Base-by-base conservation (phyloP, 495 filamentous ascomycete species). In the Clavariopsis aquatica region DNA sequence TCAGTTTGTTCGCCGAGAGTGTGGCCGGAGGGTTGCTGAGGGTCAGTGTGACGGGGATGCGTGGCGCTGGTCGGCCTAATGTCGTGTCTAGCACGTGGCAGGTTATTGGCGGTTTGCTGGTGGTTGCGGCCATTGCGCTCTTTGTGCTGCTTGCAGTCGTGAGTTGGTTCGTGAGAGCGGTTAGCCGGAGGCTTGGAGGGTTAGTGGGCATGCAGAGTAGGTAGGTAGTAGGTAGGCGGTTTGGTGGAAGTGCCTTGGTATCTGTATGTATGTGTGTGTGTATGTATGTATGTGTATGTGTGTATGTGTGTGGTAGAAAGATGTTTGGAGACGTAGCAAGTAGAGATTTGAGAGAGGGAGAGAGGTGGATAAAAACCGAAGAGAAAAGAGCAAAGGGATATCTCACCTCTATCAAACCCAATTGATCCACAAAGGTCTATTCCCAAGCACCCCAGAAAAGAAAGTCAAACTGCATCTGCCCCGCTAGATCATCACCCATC, bases 71-170 rank as follows among this genome's bases (percentile, higher is more conserved):
- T 10, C 80, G 83, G 43, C 89, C 90, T 43, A 86, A 83, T 27
- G 88, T 76, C 27, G 83, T 87, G 69, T 86, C 83, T 55, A 91
- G 83, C 72, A 87, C 87, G 75, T 95, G 91, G 75, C 85, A 88
- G 74, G 96, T 89, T 62, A 88, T 87, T 36, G 85, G 83, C 36
- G 91, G 90, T 52, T 89, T 90, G 4, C 41, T 2, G 19, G 22
- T 17, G 27, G 58, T 41, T 5, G 26, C 22, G n/a, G 52, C 9
- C 29, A 38, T 64, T 17, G 53, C 23, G 60, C 52, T 29, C 2
- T 52, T 29, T 7, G 59, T 31, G 19, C 52, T 28, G 8, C 36
- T 31, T 19, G 52, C 26, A 29, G 36, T 23, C 15, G 46, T 4
- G 46, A 52, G 57, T 28, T 66, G 46, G 9, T 2, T 9, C 12